These are phyloP conservation scores for Coemansia sp. DNA, from an alignment of 192 early-diverging fungal species.

Conservation along the genomic window DNA sequence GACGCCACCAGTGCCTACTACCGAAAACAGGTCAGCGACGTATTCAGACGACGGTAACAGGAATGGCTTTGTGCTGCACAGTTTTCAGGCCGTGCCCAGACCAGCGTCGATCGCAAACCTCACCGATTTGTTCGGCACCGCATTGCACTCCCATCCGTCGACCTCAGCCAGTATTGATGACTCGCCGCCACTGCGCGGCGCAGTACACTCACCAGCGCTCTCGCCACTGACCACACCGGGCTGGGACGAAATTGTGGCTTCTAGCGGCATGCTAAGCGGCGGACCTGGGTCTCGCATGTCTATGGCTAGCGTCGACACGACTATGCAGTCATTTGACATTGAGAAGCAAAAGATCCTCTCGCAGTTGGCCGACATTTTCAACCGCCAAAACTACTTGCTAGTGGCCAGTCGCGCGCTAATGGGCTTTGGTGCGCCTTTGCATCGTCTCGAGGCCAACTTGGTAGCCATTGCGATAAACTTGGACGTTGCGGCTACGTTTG, in stretches of 20 bases:
- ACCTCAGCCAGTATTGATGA: constrained; percentile 10
- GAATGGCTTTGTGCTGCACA: constrained; percentile 38
- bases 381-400: constrained; percentile 67
- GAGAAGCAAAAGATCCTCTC: constrained; percentile 53
- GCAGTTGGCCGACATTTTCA: constrained; percentile 68
- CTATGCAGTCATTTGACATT: constrained; percentile 40
- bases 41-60: background rate
- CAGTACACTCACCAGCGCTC: constrained; percentile 11
- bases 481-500: constrained; percentile 65
- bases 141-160: constrained; percentile 14
- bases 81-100: constrained; percentile 35
- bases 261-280: constrained; percentile 49
- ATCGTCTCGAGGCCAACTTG: constrained; percentile 68
- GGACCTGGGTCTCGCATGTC: constrained; percentile 45
- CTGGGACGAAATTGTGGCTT: constrained; percentile 51
- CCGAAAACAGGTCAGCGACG: background rate
- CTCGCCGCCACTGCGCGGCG: constrained; percentile 12
- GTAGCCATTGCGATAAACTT: constrained; percentile 63
- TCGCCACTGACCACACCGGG: constrained; percentile 44
- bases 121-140: constrained; percentile 2
- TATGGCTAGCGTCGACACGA: constrained; percentile 30
- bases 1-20: constrained; percentile 5
- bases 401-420: constrained; percentile 67
- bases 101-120: constrained; percentile 35
- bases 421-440: constrained; percentile 68